phyloP scores from a whole-genome alignment of 2,329 filamentous ascomycete genomes.

The Mariannaea sp. region DNA sequence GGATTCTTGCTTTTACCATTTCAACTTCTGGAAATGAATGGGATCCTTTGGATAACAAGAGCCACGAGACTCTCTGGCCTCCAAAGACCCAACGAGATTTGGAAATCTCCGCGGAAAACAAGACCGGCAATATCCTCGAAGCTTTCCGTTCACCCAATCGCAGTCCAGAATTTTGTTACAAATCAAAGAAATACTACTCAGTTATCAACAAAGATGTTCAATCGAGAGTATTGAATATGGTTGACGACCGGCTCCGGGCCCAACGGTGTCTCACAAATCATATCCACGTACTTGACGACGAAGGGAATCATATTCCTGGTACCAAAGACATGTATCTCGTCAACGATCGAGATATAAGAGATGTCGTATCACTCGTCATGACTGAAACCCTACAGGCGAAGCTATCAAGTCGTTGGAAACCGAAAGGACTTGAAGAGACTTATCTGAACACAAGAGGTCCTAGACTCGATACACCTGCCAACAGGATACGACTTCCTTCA shows the following conservation, averaged over 20 bases:
- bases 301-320: conserved; percentile 19
- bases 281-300: conserved; percentile 19
- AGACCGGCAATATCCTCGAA: background rate
- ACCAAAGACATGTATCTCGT: conserved; percentile 31
- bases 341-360: conserved; percentile 30
- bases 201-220: background rate
- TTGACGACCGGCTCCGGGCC: conserved; percentile 29
- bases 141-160: background rate
- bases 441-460: conserved; percentile 19
- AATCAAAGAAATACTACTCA: background rate
- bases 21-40: conserved; percentile 21
- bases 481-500: conserved; percentile 34
- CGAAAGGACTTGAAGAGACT: conserved; percentile 11
- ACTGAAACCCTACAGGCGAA: conserved; percentile 21
- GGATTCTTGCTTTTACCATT: conserved; percentile 17
- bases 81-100: background rate
- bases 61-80: conserved; percentile 17
- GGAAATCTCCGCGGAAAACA: background rate
- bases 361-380: conserved; percentile 31
- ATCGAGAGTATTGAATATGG: conserved; percentile 22
- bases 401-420: background rate
- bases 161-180: too few relatives aligned
- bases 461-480: conserved; percentile 27
- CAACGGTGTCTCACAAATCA: conserved; percentile 23
- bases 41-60: background rate